A percentile compares a stretch with the other conserved stretches of the same genome.
Conservation (phyloP, 176 grass and related monocot genomes). For the Pharus latifolius region DNA sequence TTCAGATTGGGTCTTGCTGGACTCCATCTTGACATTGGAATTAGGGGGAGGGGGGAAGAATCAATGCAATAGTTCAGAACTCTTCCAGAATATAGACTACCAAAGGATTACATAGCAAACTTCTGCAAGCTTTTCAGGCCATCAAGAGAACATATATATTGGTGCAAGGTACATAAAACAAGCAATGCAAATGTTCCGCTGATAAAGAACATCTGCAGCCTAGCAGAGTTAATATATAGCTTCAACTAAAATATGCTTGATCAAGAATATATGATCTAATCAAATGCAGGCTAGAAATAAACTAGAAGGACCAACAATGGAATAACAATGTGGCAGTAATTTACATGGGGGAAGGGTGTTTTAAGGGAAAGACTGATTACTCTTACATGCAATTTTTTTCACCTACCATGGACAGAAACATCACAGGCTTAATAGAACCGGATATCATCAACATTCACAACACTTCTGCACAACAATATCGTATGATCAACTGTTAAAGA, state of each 20-base stretch:
- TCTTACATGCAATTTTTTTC: too few relatives aligned
- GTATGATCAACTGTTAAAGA: too few relatives aligned
- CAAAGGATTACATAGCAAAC: neutral
- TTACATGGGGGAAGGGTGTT: neutral
- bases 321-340: neutral
- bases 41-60: too few relatives aligned
- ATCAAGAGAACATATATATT: neutral
- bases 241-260: neutral
- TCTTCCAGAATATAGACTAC: too few relatives aligned
- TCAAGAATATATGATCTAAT: neutral
- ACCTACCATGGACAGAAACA: too few relatives aligned
- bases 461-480: too few relatives aligned
- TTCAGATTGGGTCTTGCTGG: slow-evolving; percentile 33
- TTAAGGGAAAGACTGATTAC: too few relatives aligned
- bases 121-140: neutral
- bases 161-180: neutral
- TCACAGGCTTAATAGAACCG: too few relatives aligned
- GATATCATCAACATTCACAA: too few relatives aligned
- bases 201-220: neutral
- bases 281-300: neutral
- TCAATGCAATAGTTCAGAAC: too few relatives aligned
- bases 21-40: slow-evolving; percentile 48
- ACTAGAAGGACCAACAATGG: neutral
- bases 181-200: neutral
- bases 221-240: too few relatives aligned